These are phyloP conservation scores for Fusarium subtropicale DNA, from an alignment of 2,329 filamentous ascomycete genomes.

Conservation along the genomic window DNA sequence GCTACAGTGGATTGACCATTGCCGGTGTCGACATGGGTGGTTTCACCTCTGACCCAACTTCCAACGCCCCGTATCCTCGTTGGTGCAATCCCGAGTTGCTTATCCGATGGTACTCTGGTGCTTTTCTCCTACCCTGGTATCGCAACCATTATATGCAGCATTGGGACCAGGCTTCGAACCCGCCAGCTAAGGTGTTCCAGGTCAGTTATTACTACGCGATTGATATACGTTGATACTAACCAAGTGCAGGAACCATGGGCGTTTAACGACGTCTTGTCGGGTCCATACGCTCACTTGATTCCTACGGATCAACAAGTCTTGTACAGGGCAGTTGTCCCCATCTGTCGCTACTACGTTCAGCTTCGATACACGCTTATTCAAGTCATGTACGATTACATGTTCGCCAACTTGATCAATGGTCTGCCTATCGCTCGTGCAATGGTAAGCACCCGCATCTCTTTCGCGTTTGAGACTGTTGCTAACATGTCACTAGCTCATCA, in stretches of 20 bases:
- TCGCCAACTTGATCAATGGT: slow-evolving; percentile 4
- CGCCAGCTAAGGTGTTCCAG: slow-evolving; percentile 1
- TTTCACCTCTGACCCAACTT: background rate
- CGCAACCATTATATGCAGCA: slow-evolving; percentile 9
- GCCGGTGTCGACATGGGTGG: background rate
- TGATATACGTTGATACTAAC: background rate
- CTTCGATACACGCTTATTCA: background rate
- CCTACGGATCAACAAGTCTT: background rate
- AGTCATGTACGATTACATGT: slow-evolving; percentile 2
- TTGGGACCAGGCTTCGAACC: background rate
- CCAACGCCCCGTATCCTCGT: background rate
- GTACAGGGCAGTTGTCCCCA: background rate
- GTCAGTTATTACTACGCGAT: background rate
- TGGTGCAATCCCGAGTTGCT: slow-evolving; percentile 3
- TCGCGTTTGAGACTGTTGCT: accelerated
- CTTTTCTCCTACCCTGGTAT: slow-evolving; percentile 6
- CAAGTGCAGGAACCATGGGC: background rate
- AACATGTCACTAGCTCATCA: background rate
- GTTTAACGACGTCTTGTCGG: background rate
- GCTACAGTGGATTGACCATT: background rate
- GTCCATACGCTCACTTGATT: background rate
- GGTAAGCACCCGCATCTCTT: accelerated
- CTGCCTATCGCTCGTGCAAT: background rate
- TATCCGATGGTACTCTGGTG: slow-evolving; percentile 6
- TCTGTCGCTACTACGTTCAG: slow-evolving; percentile 9